These are phyloP conservation scores for Mrakia gelida DNA, from an alignment of 768 basidiomycete genomes.

Conservation along the genomic window DNA sequence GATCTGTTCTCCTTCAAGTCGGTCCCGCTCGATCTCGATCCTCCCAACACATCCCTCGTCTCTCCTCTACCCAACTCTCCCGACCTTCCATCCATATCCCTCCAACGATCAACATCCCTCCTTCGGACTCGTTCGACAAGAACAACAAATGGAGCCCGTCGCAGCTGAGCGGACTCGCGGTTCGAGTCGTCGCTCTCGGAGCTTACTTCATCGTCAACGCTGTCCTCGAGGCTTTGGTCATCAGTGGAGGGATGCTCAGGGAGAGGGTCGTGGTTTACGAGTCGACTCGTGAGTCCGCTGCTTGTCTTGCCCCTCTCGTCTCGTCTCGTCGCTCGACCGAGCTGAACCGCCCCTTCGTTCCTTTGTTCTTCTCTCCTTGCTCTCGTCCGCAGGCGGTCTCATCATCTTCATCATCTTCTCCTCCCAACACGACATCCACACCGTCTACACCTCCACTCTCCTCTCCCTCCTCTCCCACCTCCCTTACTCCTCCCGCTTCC, in stretches of 20 bases:
- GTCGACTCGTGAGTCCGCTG: background rate
- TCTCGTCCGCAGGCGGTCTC: background rate
- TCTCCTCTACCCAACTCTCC: background rate
- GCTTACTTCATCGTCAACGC: constrained; percentile 5
- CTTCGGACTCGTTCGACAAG: background rate
- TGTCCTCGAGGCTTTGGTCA: background rate
- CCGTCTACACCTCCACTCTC: background rate
- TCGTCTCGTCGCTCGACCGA: background rate
- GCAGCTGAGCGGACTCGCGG: background rate
- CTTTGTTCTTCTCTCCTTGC: background rate
- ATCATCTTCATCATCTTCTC: constrained; percentile 13
- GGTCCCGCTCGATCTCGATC: background rate
- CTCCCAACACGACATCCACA: background rate
- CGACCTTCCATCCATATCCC: background rate
- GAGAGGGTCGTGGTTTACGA: background rate
- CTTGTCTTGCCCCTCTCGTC: background rate
- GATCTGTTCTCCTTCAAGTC: background rate
- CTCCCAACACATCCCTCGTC: background rate
- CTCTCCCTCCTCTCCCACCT: background rate
- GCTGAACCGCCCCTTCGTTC: background rate
- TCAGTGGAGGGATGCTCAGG: background rate
- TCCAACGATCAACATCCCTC: background rate
- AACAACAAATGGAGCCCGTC: background rate
- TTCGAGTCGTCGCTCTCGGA: background rate
- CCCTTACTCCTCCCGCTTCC: background rate